Percentiles rank a stretch among this genome's conserved stretches.
Evolutionary conservation across 2,329 filamentous ascomycete species (phyloP).

Genomic region (Gremmenia infestans): DNA sequence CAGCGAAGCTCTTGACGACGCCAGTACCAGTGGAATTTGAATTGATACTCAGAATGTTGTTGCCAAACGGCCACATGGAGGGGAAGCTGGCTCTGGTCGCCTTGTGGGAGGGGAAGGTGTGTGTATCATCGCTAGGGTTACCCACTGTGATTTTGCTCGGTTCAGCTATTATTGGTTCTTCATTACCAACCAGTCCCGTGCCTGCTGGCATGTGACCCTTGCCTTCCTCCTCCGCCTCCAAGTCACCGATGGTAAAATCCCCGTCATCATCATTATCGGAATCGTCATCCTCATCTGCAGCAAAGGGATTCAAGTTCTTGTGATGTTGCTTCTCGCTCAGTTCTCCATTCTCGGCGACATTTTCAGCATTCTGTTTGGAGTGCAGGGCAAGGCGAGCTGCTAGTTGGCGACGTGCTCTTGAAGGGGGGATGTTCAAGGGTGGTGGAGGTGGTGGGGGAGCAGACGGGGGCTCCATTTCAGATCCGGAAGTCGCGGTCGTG

Average conservation of each 20-base stretch:
- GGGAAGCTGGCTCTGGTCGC: conserved; percentile 14
- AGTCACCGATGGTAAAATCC: conserved; percentile 27
- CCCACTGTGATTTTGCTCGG: conserved; percentile 22
- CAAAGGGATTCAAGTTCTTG: conserved; percentile 30
- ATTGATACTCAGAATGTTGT: not conserved
- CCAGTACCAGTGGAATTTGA: too few species aligned
- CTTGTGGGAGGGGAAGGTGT: conserved; percentile 11
- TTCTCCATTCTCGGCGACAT: conserved; percentile 11
- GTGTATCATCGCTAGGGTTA: conserved; percentile 13
- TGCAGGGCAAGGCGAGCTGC: conserved; percentile 79
- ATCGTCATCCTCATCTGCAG: conserved; percentile 30
- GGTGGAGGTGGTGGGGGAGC: conserved; percentile 65
- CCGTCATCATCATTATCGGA: conserved; percentile 25
- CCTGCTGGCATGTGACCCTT: conserved; percentile 16
- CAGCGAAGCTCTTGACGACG: too few species aligned
- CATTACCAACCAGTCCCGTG: conserved; percentile 11
- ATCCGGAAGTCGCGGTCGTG: conserved; percentile 26
- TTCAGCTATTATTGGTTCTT: conserved; percentile 7
- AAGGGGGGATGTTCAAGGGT: conserved; percentile 80
- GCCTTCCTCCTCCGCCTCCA: conserved; percentile 27
- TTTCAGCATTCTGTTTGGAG: conserved; percentile 50
- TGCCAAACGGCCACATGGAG: conserved; percentile 23
- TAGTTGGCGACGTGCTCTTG: conserved; percentile 81
- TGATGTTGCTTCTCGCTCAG: too few species aligned
- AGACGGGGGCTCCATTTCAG: conserved; percentile 49